Evolutionary conservation across 192 early-diverging fungal genomes (phyloP), one percentile per base, ranked within the genome.

Genomic region (Podila horticola): DNA sequence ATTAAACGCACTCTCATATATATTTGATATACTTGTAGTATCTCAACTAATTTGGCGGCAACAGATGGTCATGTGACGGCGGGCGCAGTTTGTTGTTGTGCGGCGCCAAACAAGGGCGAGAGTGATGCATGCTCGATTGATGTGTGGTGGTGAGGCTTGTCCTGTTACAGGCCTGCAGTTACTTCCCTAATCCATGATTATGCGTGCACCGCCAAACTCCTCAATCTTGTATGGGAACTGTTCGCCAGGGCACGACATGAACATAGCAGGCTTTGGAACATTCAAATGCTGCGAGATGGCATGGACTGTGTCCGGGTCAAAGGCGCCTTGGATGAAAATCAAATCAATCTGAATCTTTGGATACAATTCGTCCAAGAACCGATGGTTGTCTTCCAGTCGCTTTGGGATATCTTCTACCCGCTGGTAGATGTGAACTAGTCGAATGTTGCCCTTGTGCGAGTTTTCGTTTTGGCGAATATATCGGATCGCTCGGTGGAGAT

Each of bases 401-500:
- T 75, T 64, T 26, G 89, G 89, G n/a, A 90, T 88, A 49, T 73
- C 28, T 13, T 58, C 24, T 17, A 22, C 34, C 34, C 34, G 31
- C 34, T n/a, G 62, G 62, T 86, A 91, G 26, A 89, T 69, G 63
- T 91, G 84, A 48, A 91, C 64, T 64, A 91, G 76, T 64, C 88
- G 84, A 48, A 89, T 66, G 66, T 86, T 63, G 62, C 62, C 62
- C 19, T 63, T 63, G 38, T 63, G 62, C 36, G 62, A 63, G 34
- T 75, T 64, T 75, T 90, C 88, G 55, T 87, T 88, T 12, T 84
- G 55, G 33, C 79, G 67, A 12, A 87, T 82, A 68, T 91, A 90
- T 24, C 83, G 67, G 38, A 90, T 77, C 0, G 84, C 90, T 61
- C 90, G 86, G 75, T 91, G 89, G 28, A 91, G 74, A 49, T 87